Evolutionary conservation across 306 rosid species (phyloP).

Genomic region (Lagenaria siceraria): DNA sequence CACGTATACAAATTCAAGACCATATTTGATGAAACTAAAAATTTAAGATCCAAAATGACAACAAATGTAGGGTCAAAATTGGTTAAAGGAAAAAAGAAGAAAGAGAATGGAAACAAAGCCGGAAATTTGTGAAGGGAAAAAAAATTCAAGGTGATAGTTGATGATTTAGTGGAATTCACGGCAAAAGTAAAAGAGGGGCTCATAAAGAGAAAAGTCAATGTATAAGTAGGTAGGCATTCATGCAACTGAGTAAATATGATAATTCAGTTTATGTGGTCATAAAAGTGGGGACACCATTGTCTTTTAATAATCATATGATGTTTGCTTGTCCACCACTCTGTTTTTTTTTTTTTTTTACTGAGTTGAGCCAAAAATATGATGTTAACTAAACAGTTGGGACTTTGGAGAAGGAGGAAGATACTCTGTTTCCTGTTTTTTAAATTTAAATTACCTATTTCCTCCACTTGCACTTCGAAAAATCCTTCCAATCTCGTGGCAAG

Average conservation of each 20-base stretch:
- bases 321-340: not conserved
- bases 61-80: too few species aligned
- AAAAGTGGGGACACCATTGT: not conserved
- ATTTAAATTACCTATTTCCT: not conserved
- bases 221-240: not conserved
- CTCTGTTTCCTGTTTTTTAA: not conserved
- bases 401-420: too few species aligned
- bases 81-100: too few species aligned
- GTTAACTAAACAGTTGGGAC: not conserved
- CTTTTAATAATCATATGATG: constrained; percentile 8
- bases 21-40: too few species aligned
- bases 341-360: not conserved
- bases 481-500: too few species aligned
- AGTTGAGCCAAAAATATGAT: not conserved
- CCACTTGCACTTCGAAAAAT: too few species aligned
- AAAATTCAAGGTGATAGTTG: not conserved
- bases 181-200: not conserved
- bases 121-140: too few species aligned
- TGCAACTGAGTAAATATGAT: not conserved
- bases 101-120: too few species aligned
- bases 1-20: too few species aligned
- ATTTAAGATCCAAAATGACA: too few species aligned
- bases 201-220: not conserved
- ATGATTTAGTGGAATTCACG: not conserved
- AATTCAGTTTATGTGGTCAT: not conserved